Conservation (phyloP, 257 asterid species). For the Nicotiana tabacum region DNA sequence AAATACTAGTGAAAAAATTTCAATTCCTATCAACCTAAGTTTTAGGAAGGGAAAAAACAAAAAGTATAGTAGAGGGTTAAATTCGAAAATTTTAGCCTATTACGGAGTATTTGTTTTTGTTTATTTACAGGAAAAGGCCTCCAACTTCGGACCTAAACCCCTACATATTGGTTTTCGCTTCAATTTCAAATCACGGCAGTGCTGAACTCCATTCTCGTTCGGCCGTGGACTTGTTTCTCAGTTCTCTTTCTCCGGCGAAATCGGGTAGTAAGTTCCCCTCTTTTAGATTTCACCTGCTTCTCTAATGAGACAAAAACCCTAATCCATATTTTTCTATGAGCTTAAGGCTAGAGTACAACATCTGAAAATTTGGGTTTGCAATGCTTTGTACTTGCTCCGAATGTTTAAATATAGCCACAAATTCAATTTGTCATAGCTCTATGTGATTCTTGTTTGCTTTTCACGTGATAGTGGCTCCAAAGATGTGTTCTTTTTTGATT, state of each 20-base stretch:
- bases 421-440: neutral
- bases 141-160: neutral
- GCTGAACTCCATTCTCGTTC: neutral
- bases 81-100: no score
- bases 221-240: neutral
- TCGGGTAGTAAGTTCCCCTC: neutral
- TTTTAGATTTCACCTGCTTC: neutral
- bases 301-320: neutral
- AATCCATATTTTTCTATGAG: neutral
- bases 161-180: neutral
- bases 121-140: neutral
- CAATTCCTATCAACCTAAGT: no score
- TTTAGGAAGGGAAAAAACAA: no score
- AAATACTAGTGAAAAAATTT: no score
- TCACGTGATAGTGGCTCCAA: neutral
- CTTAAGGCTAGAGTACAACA: neutral
- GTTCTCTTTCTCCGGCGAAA: neutral
- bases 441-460: neutral
- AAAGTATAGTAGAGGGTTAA: no score
- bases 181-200: neutral
- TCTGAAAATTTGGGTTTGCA: neutral
- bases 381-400: neutral
- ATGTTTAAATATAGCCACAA: neutral
- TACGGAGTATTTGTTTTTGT: no score
- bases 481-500: neutral